phyloP scores from a whole-genome alignment of 1,139 yeast species.

The Suhomyces guaymorum region DNA sequence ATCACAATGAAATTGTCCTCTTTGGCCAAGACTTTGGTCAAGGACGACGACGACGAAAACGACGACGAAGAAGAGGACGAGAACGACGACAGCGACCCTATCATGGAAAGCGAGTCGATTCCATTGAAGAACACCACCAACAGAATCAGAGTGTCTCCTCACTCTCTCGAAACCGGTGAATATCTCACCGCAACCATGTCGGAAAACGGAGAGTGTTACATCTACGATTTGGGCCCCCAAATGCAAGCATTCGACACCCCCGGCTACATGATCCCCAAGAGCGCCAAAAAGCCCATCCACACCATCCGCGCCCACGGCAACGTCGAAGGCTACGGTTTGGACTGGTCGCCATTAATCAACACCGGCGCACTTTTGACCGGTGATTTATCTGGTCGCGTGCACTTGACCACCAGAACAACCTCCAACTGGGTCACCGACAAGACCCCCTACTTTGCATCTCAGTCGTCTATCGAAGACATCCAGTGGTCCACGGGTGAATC shows the following conservation, averaged over 20 bases:
- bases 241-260: conserved; percentile 84
- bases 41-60: conserved; percentile 72
- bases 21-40: conserved; percentile 78
- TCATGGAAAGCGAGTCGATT: conserved; percentile 78
- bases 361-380: conserved; percentile 88
- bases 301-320: conserved; percentile 89
- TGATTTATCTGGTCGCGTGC: conserved; percentile 82
- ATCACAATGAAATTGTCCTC: conserved; percentile 81
- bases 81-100: conserved; percentile 69
- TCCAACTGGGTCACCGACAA: conserved; percentile 83
- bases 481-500: conserved; percentile 94
- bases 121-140: conserved; percentile 85
- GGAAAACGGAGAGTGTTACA: conserved; percentile 86
- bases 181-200: conserved; percentile 85
- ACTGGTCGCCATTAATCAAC: conserved; percentile 87
- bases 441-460: conserved; percentile 69
- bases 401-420: conserved; percentile 73
- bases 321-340: conserved; percentile 95
- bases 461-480: conserved; percentile 87
- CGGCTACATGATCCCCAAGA: conserved; percentile 77
- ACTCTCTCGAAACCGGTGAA: conserved; percentile 73
- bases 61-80: conserved; percentile 71
- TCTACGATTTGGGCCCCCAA: conserved; percentile 81
- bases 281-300: conserved; percentile 76
- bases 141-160: conserved; percentile 83